Conservation (phyloP, 345 rosid genomes). For the Pistacia atlantica region DNA sequence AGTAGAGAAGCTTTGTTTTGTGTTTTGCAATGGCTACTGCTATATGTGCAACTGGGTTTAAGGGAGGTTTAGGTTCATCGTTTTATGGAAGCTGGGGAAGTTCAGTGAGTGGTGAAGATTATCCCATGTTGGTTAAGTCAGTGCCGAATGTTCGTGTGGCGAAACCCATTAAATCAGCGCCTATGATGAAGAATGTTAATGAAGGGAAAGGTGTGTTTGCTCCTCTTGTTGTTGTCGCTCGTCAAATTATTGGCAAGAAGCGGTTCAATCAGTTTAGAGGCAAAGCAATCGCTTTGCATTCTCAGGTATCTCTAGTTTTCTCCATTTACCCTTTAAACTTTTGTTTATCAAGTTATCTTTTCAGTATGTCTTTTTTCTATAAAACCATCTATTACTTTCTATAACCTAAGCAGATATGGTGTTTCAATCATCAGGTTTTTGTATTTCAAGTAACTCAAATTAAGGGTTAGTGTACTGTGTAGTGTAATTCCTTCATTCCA, state of each 20-base stretch:
- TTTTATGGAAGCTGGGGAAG: slow-evolving; percentile 62
- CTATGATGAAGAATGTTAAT: slow-evolving; percentile 86
- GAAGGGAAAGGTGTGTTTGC: slow-evolving; percentile 98
- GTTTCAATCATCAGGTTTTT: no score
- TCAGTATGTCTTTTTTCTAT: no score
- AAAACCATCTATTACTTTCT: no score
- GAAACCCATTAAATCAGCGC: slow-evolving; percentile 48
- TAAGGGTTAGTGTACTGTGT: no score
- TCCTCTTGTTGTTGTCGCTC: slow-evolving; percentile 72
- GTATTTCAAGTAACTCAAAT: no score
- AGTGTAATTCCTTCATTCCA: no score
- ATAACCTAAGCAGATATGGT: no score
- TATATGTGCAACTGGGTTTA: slow-evolving; percentile 48
- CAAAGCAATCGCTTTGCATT: slow-evolving; percentile 95
- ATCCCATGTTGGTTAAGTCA: slow-evolving; percentile 35
- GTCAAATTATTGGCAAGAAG: slow-evolving; percentile 78
- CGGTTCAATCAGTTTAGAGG: slow-evolving; percentile 92
- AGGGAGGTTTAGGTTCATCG: slow-evolving; percentile 42
- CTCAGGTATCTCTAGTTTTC: slow-evolving; percentile 56
- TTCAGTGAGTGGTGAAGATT: slow-evolving; percentile 54
- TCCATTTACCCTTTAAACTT: background rate
- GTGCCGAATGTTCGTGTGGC: slow-evolving; percentile 44
- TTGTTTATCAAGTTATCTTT: background rate
- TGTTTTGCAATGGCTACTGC: slow-evolving; percentile 47
- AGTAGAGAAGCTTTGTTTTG: background rate